Evolutionary conservation across 129 eudicot genomes (phyloP), one percentile per base, ranked within the genome.

Genomic region (Oenanthe sinensis): DNA sequence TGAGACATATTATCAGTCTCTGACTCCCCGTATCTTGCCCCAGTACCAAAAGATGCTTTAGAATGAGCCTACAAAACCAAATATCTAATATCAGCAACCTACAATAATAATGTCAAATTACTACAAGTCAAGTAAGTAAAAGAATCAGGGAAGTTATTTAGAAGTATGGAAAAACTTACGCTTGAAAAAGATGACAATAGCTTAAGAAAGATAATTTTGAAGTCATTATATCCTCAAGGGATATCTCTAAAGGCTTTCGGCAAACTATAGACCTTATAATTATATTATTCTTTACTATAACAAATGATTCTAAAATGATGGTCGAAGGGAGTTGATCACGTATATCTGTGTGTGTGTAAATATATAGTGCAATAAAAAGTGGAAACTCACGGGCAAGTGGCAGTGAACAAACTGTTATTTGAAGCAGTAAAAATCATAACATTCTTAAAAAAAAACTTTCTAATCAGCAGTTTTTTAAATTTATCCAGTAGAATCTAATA

Each of bases 1-100:
- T 87, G 96, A 76, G 93, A 88, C 76, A 80, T 80, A 58, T 73
- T 76, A 71, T 87, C 93, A 78, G 62, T 84, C 80, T 93, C 97
- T 22, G 81, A 80, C 48, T 84, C 90, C 81, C 82, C 86, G 77
- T 81, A 90, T 78, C 93, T 87, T 44, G 96, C 85, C 79, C 97
- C 97, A 77, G 76, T 78, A 71, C 88, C 88, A 81, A 85, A 83
- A 82, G 83, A 78, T 87, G 91, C 47, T 82, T 90, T 93, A 44
- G 85, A 74, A 67, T 84, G 96, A 74, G 82, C 90, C 96, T 89
- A 82, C 69, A 75, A 71, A 83, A 67, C 4, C 40, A 17, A 43
- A 9, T 10, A 47, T 44, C 16, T 6, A 62, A 75, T 45, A 68
- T 72, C 22, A 63, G 75, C 40, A 78, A 75, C 47, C 69, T 28